A percentile compares a stretch with the other conserved stretches of the same genome.
Conservation (phyloP, 2,329 filamentous ascomycete species). For the Exserohilum turcica region DNA sequence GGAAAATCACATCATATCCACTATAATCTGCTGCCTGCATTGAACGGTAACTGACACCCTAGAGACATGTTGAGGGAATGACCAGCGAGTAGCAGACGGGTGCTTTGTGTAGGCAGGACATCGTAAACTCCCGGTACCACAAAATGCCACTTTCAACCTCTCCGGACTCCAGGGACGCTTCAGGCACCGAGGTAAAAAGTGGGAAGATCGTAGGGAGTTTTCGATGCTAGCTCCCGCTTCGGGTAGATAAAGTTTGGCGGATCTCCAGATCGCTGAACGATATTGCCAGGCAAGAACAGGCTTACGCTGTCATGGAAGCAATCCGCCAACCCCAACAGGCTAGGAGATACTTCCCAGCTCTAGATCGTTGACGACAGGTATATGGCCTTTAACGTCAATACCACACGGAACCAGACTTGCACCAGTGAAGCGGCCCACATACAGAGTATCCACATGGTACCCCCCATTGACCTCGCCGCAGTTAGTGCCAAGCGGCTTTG, state of each 20-base stretch:
- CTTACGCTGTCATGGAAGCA: slow-evolving; percentile 15
- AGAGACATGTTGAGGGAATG: neutral
- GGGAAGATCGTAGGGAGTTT: slow-evolving; percentile 38
- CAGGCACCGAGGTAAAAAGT: slow-evolving; percentile 8
- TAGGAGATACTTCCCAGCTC: slow-evolving; percentile 14
- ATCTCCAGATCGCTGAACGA: slow-evolving; percentile 26
- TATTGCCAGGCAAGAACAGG: slow-evolving; percentile 21
- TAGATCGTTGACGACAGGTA: slow-evolving; percentile 37
- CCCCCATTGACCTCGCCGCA: slow-evolving; percentile 15
- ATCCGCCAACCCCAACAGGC: slow-evolving; percentile 14
- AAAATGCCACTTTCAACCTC: slow-evolving; percentile 1
- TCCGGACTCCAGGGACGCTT: slow-evolving; percentile 2
- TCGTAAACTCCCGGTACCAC: slow-evolving; percentile 2
- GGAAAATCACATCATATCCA: slow-evolving; percentile 21
- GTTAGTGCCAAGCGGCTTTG: slow-evolving; percentile 15
- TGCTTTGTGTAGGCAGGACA: slow-evolving; percentile 2
- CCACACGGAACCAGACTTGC: slow-evolving; percentile 18
- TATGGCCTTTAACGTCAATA: slow-evolving; percentile 33
- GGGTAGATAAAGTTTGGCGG: slow-evolving; percentile 39
- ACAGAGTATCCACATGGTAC: slow-evolving; percentile 23
- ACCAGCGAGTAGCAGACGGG: slow-evolving; percentile 9
- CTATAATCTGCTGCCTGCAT: slow-evolving; percentile 10
- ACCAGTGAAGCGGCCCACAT: slow-evolving; percentile 27
- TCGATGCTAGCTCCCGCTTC: slow-evolving; percentile 43
- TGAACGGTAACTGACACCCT: slow-evolving; percentile 5